Evolutionary conservation across 441 rosid genomes (phyloP).

Genomic region (Sinapis alba): DNA sequence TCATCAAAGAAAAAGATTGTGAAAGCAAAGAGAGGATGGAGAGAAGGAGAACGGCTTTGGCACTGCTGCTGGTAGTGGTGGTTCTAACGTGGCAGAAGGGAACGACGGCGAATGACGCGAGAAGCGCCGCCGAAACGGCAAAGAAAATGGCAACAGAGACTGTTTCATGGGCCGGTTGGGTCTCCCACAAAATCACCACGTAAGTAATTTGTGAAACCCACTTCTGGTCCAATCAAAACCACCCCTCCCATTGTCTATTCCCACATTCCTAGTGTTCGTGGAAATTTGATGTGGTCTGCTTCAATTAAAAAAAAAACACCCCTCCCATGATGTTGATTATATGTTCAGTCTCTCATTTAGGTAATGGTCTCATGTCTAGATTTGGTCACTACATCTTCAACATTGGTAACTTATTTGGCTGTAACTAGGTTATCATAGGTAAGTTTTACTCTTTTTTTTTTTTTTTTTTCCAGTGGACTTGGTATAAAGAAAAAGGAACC

Average conservation of each 20-base stretch:
- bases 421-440: not conserved
- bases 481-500: slow-evolving; percentile 34
- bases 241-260: too few relatives aligned
- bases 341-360: not conserved
- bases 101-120: slow-evolving; percentile 13
- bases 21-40: slow-evolving; percentile 34
- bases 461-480: slow-evolving; percentile 30
- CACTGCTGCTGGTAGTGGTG: slow-evolving; percentile 30
- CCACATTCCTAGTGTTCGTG: too few relatives aligned
- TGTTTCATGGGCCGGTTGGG: slow-evolving; percentile 46
- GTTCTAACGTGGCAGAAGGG: slow-evolving; percentile 25
- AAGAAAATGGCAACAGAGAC: slow-evolving; percentile 34
- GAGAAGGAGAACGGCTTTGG: slow-evolving; percentile 28
- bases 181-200: slow-evolving; percentile 38
- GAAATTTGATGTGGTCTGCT: too few relatives aligned
- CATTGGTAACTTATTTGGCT: not conserved
- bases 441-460: not conserved
- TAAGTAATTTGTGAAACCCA: slow-evolving; percentile 25
- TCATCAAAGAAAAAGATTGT: not conserved
- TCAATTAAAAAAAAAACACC: too few relatives aligned
- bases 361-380: not conserved
- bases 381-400: not conserved
- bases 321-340: slow-evolving; percentile 2
- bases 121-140: slow-evolving; percentile 29
- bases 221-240: not conserved